Percentiles rank a stretch among this genome's conserved stretches.
Conservation (phyloP, 257 asterid genomes). For the Solanum chaucha region DNA sequence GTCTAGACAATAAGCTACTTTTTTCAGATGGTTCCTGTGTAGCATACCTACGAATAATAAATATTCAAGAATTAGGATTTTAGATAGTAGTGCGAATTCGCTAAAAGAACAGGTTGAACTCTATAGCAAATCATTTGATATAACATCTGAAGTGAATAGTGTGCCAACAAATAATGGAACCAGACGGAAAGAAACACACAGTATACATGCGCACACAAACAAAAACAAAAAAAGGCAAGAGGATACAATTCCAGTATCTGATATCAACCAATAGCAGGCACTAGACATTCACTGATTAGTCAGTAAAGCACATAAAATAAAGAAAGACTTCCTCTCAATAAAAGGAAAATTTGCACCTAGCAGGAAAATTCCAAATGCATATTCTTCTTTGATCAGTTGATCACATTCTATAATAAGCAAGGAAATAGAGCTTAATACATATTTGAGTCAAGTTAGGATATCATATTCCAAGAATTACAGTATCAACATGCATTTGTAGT, state of each 20-base stretch:
- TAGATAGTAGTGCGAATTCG: background rate
- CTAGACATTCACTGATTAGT: background rate
- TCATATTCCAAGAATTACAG: background rate
- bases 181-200: background rate
- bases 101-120: background rate
- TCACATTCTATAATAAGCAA: background rate
- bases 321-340: background rate
- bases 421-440: background rate
- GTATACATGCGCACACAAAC: background rate
- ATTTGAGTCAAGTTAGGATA: background rate
- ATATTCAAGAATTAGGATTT: conserved; percentile 6
- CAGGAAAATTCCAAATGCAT: background rate
- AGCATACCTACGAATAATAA: conserved; percentile 29
- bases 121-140: background rate
- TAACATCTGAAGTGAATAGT: background rate
- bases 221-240: background rate
- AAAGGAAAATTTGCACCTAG: background rate
- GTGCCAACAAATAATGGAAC: background rate
- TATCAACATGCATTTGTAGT: background rate
- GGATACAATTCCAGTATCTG: background rate
- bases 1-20: conserved; percentile 59
- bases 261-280: background rate
- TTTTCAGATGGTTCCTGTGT: conserved; percentile 37
- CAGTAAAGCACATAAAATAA: background rate
- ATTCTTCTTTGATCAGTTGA: background rate